Percentiles rank a stretch among this genome's conserved stretches.
phyloP scores from a whole-genome alignment of 768 basidiomycete genomes.

The Lenzites betulinus region DNA sequence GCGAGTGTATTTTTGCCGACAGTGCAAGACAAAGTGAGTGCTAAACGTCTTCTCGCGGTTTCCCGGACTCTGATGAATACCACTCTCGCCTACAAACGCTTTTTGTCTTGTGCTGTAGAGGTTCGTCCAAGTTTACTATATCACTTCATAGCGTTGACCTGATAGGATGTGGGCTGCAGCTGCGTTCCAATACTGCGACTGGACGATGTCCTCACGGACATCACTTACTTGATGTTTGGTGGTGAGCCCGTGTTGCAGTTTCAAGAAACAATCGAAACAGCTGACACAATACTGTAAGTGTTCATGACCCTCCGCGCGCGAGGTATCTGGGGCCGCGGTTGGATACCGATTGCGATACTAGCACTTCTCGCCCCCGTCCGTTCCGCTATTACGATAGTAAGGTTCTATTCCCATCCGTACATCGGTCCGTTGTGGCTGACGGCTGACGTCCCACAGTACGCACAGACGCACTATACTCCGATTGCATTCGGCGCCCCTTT shows the following conservation, averaged over 20 bases:
- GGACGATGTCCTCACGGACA: conserved; percentile 21
- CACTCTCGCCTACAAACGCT: too few species aligned
- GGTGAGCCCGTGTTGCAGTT: conserved; percentile 2
- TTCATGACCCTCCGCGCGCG: conserved; percentile 21
- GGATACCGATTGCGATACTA: conserved; percentile 14
- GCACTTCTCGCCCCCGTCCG: conserved; percentile 11
- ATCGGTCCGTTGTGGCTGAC: neutral
- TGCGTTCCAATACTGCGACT: conserved; percentile 22
- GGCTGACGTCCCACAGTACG: conserved; percentile 8
- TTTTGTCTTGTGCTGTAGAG: conserved; percentile 9
- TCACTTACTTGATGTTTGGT: conserved; percentile 22
- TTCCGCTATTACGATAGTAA: conserved; percentile 13
- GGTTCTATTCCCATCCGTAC: neutral
- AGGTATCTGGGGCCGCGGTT: conserved; percentile 18
- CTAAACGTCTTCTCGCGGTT: too few species aligned
- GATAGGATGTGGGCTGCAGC: too few species aligned
- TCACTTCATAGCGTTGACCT: too few species aligned
- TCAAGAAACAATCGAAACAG: neutral
- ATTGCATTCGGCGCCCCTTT: conserved; percentile 25
- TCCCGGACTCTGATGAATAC: too few species aligned
- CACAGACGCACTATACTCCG: conserved; percentile 17
- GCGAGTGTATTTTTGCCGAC: conserved; percentile 21
- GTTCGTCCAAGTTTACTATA: neutral
- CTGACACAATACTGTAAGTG: conserved; percentile 2
- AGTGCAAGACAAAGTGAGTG: conserved; percentile 14